Conservation (phyloP, 2,329 filamentous ascomycete species). For the Bimuria novae-zelandiae region DNA sequence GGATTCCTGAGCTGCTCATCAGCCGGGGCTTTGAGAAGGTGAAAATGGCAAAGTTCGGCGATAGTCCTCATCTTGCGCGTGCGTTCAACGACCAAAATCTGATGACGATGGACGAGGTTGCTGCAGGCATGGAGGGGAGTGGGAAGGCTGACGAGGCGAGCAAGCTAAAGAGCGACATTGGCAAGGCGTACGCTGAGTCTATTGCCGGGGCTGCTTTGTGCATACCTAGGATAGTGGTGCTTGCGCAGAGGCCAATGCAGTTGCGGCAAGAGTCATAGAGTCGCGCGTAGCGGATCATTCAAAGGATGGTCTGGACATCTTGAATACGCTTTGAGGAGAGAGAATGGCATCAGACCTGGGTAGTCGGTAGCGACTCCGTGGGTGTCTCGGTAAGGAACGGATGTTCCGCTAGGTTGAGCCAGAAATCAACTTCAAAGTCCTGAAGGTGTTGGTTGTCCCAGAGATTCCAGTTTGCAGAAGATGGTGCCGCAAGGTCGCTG, state of each 20-base stretch:
- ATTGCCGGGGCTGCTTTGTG: neutral
- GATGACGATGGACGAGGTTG: neutral
- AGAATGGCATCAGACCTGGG: neutral
- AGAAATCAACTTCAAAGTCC: slow-evolving; percentile 6
- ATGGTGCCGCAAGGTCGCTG: neutral
- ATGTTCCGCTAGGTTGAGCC: slow-evolving; percentile 5
- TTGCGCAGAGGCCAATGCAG: neutral
- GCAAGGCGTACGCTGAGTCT: neutral
- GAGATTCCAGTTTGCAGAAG: neutral
- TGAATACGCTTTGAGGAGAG: too few species aligned
- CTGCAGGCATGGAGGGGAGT: neutral
- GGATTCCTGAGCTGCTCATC: neutral
- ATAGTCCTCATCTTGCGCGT: neutral
- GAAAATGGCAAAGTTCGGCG: neutral
- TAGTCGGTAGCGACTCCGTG: neutral
- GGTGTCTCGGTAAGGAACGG: slow-evolving; percentile 1
- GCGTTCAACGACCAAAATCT: slow-evolving; percentile 2
- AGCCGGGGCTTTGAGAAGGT: neutral
- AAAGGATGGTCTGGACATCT: too few species aligned
- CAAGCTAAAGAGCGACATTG: neutral
- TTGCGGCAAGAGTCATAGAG: too few species aligned
- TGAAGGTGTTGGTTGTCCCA: slow-evolving; percentile 6
- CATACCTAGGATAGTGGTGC: neutral
- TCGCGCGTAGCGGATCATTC: too few species aligned
- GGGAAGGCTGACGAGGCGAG: neutral